Evolutionary conservation across 768 basidiomycete genomes (phyloP), one percentile per base, ranked within the genome.

Genomic region (Leucocoprinus leucothites): DNA sequence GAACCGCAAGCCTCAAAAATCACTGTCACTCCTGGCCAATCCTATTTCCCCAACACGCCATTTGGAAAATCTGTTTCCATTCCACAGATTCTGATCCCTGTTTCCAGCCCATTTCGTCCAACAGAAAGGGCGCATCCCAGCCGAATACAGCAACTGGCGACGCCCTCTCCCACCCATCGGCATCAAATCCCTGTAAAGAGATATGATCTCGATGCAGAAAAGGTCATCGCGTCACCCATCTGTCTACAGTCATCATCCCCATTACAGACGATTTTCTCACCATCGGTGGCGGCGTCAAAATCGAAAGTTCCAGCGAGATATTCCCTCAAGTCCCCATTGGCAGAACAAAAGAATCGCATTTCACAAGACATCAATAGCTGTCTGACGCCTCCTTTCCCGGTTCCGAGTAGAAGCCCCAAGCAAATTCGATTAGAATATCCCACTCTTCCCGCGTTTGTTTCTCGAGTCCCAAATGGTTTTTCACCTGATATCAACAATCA

Each of bases 221-320:
- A 61, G 18, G 55, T 58, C 41, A 60, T 65, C 22, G 58, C 60
- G 14, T 67, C 67, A 2, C 67, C 67, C 1, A 67, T 69, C 16
- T 59, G 57, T 28, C 56, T 66, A 28, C 46, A 28, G 3, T 41
- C 53, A 31, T 42, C 40, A 8, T 48, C 53, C 13, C 46, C 47
- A 3, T 16, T 31, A 13, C 25, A 24, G 26, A 55, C 46, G 18
- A 55, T 48, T 22, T 48, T 48, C 22, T 42, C 53, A 21, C 14
- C 25, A 14, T 21, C 53, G 46, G 41, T 19, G 47, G 41, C 46
- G 41, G 42, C 28, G 31, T 40, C 45, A 5, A 48, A 41, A 43
- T 42, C 47, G 25, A 40, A 48, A 36, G 1, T 34, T 35, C 38
- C 47, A 11, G 47, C 40, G 25, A 28, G 11, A 31, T 40, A 55